These are phyloP conservation scores for Blastobotrys malaysiensis DNA, from an alignment of 1,139 yeast species.

Conservation along the genomic window DNA sequence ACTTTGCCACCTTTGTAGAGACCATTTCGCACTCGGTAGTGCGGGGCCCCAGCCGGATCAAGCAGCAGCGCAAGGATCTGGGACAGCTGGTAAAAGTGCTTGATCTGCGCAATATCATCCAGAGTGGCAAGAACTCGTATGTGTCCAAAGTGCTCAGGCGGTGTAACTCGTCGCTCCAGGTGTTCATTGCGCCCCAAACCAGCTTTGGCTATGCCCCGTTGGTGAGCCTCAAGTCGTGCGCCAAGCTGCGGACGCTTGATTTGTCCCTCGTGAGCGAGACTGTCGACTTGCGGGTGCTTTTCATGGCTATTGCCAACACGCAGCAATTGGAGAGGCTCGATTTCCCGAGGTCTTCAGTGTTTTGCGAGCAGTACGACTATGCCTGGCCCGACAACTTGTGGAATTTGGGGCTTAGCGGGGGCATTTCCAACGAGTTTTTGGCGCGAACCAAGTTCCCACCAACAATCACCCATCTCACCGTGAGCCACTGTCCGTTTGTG, in stretches of 20 bases:
- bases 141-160: slow-evolving; percentile 77
- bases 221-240: slow-evolving; percentile 68
- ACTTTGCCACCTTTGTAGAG: slow-evolving; percentile 69
- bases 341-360: slow-evolving; percentile 84
- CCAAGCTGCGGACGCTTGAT: slow-evolving; percentile 59
- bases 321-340: slow-evolving; percentile 64
- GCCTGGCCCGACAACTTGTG: slow-evolving; percentile 76
- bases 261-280: slow-evolving; percentile 89
- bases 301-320: slow-evolving; percentile 63
- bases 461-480: slow-evolving; percentile 64
- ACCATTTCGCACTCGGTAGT: slow-evolving; percentile 40
- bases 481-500: slow-evolving; percentile 83
- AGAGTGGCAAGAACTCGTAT: slow-evolving; percentile 88
- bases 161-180: slow-evolving; percentile 56
- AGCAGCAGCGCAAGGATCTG: slow-evolving; percentile 12
- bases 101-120: slow-evolving; percentile 74
- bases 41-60: not conserved
- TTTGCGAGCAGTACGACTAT: slow-evolving; percentile 55
- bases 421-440: slow-evolving; percentile 77
- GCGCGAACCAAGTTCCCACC: slow-evolving; percentile 60
- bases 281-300: slow-evolving; percentile 71
- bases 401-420: slow-evolving; percentile 78
- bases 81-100: slow-evolving; percentile 38
- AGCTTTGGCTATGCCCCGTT: slow-evolving; percentile 90
- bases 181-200: slow-evolving; percentile 88